Percentiles rank a stretch among this genome's conserved stretches.
Evolutionary conservation across 352 stramenopile genomes (phyloP).

Genomic region (Globisporangium megalacanthum): DNA sequence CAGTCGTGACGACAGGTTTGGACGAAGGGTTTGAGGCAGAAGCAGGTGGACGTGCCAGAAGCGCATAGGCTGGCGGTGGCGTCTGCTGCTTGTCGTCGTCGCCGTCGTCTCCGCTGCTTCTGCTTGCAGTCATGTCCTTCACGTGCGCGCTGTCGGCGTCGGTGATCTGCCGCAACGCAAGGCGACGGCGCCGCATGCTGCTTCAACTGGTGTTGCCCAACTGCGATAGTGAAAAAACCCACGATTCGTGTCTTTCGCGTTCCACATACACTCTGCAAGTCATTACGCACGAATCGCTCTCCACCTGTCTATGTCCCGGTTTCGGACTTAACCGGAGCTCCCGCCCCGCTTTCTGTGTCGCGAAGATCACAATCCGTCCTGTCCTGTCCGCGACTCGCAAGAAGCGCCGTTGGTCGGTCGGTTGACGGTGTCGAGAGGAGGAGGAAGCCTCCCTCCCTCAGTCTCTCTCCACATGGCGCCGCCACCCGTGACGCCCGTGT

Average conservation of each 20-base stretch:
- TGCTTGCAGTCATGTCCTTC: constrained; percentile 8
- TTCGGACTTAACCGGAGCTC: neutral
- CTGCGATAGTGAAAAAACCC: neutral
- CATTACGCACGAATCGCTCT: neutral
- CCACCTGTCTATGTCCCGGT: neutral
- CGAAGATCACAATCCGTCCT: neutral
- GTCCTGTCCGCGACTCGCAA: neutral
- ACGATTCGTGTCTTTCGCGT: neutral
- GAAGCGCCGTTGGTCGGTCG: neutral
- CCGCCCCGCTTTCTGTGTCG: neutral
- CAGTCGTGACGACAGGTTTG: neutral
- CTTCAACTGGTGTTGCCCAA: neutral
- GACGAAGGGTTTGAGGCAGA: too few species aligned
- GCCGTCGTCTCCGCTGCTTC: constrained; percentile 5
- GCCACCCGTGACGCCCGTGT: constrained; percentile 30
- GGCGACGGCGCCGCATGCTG: constrained; percentile 16
- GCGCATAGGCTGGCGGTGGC: constrained; percentile 14
- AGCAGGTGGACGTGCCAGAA: neutral
- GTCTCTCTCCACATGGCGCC: neutral
- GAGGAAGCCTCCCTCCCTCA: neutral
- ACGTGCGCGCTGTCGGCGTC: constrained; percentile 10
- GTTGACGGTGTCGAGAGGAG: neutral
- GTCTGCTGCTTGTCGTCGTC: constrained; percentile 5
- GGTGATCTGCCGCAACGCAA: constrained; percentile 22
- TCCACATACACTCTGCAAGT: neutral